A percentile compares a stretch with the other conserved stretches of the same genome.
Evolutionary conservation across 169 alveolate species (phyloP).

Genomic region (Cryptosporidium xiaoi): DNA sequence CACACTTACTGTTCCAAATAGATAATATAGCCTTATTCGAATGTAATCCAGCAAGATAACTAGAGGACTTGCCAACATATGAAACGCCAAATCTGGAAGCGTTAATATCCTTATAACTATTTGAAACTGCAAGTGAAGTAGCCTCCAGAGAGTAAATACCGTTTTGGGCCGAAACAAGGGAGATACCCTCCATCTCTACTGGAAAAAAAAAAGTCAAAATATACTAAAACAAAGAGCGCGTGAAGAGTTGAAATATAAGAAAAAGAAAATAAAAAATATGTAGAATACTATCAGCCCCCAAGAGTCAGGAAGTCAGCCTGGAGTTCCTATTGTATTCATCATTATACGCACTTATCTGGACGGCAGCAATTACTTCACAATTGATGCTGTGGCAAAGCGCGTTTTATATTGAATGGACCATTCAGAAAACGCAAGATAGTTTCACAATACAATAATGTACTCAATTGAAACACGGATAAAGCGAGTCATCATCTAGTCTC

Average conservation of each 20-base stretch:
- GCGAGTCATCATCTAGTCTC: conserved; percentile 49
- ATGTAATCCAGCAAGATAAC: conserved; percentile 52
- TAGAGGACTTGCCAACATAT: conserved; percentile 26
- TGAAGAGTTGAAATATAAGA: neutral
- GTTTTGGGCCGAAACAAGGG: conserved; percentile 22
- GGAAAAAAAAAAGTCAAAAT: conserved; percentile 3
- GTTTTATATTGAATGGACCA: neutral
- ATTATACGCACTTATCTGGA: conserved; percentile 57
- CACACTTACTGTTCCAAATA: conserved; percentile 53
- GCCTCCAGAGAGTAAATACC: conserved; percentile 47
- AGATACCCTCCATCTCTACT: conserved; percentile 30
- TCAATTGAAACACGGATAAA: conserved; percentile 74
- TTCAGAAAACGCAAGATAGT: conserved; percentile 48
- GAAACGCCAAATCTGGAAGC: conserved; percentile 47
- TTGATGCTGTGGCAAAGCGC: conserved; percentile 74
- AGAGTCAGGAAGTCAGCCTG: conserved; percentile 36
- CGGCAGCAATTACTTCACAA: conserved; percentile 20
- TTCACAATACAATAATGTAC: conserved; percentile 28
- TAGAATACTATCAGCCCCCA: conserved; percentile 69
- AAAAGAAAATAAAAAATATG: neutral
- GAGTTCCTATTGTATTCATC: conserved; percentile 60
- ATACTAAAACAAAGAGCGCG: conserved; percentile 13
- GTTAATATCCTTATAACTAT: conserved; percentile 11
- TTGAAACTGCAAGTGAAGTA: conserved; percentile 1
- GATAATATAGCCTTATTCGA: conserved; percentile 32